Evolutionary conservation across 2,329 filamentous ascomycete genomes (phyloP), one percentile per base, ranked within the genome.

Genomic region (Cladosporium halotolerans): DNA sequence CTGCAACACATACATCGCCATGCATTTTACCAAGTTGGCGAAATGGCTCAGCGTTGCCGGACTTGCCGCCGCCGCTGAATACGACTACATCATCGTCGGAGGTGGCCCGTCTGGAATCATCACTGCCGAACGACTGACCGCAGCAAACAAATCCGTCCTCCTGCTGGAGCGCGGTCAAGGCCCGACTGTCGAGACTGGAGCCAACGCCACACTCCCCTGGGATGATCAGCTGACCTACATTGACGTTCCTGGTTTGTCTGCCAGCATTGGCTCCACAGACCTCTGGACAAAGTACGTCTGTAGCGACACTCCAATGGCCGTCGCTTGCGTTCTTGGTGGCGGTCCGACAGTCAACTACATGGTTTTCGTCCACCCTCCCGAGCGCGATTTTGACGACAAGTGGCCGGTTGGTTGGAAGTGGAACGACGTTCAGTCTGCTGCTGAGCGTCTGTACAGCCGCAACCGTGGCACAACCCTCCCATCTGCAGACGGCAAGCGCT

Each of bases 331-430:
- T 36, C 76, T 88, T 2, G 85, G 85, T 45, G 85, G 85, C 49
- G 81, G 82, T 7, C 79, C 81, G 9, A 79, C 82, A 19, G 75
- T 87, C 62, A 88, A 88, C 59, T 51, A 28, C 80, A 84, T 51
- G 83, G 82, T 45, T 73, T 88, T 33, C 86, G 82, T 79, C 85
- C 81, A 77, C 82, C 79, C 66, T 76, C 85, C 0, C 79, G 83
- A 56, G 73, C 79, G 72, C 4, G 86, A 89, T 64, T 89, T 85
- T 73, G 83, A 89, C 64, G 76, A 79, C 65, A 85, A 86, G 66
- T 90, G 87, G 72, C 86, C 86, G 0, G 58, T 71, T 1, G 86
- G 85, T 23, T 90, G 86, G 86, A 83, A 85, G 68, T 76, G 81
- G 14, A 64, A 70, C 3, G 84, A 89, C 59, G 78, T 89, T 65